These are phyloP conservation scores for Monascus purpureus DNA, from an alignment of 495 filamentous ascomycete species.

Conservation along the genomic window DNA sequence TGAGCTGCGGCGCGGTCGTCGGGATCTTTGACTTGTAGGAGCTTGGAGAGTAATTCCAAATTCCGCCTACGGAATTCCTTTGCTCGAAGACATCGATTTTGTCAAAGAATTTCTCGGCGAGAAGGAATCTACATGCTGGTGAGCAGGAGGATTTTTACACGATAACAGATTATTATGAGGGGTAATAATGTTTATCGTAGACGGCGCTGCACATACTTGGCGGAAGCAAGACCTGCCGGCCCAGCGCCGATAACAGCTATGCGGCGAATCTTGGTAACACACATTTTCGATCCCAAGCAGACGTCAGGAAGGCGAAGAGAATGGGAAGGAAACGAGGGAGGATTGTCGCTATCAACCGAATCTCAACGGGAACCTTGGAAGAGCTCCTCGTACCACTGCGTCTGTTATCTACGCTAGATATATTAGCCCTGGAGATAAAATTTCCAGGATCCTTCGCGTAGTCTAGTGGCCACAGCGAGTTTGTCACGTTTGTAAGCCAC, in stretches of 20 bases:
- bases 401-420: too few species aligned
- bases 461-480: too few species aligned
- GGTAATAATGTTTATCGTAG: too few species aligned
- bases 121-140: slow-evolving; percentile 42
- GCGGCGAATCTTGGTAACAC: slow-evolving; percentile 10
- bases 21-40: slow-evolving; percentile 12
- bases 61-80: slow-evolving; percentile 56
- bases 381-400: too few species aligned
- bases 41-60: slow-evolving; percentile 55
- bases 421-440: too few species aligned
- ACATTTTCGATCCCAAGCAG: neutral
- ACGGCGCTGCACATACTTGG: slow-evolving; percentile 18
- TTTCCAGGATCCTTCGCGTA: too few species aligned
- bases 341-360: too few species aligned
- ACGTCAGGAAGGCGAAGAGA: too few species aligned
- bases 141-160: too few species aligned
- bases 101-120: slow-evolving; percentile 56
- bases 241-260: slow-evolving; percentile 34
- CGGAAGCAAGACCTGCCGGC: slow-evolving; percentile 27
- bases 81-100: slow-evolving; percentile 73
- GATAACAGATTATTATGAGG: too few species aligned
- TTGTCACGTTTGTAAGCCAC: too few species aligned
- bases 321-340: neutral
- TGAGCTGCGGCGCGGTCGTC: slow-evolving; percentile 26
- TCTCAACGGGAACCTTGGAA: too few species aligned